Percentiles rank a stretch among this genome's conserved stretches.
These are phyloP conservation scores for Ceratobasidium sp. DNA, from an alignment of 1,284 basidiomycete genomes.

Conservation along the genomic window DNA sequence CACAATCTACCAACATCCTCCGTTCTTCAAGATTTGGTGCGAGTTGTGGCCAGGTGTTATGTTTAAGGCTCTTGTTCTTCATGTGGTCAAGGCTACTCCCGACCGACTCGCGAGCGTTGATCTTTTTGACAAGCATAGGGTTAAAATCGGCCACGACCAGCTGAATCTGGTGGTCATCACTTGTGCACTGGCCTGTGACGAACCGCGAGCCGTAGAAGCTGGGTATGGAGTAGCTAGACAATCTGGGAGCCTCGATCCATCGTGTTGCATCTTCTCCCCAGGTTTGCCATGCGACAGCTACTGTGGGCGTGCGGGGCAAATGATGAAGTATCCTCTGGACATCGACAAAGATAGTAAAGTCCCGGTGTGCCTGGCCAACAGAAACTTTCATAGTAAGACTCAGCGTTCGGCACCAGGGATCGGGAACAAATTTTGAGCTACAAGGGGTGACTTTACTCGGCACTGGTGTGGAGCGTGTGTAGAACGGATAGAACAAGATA, in stretches of 20 bases:
- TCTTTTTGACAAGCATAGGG: background rate
- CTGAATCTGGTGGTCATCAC: background rate
- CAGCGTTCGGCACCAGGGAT: background rate
- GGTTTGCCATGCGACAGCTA: background rate
- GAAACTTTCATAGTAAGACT: background rate
- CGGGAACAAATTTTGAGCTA: background rate
- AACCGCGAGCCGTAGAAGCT: background rate
- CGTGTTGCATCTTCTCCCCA: conserved; percentile 33
- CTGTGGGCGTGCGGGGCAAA: background rate
- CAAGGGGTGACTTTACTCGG: background rate
- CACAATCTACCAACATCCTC: background rate
- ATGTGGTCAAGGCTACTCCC: background rate
- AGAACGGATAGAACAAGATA: background rate
- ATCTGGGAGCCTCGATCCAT: conserved; percentile 3
- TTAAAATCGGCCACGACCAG: conserved; percentile 11
- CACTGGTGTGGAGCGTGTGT: background rate
- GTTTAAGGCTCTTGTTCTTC: background rate
- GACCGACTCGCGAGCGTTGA: too few species aligned
- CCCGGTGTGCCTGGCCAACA: background rate
- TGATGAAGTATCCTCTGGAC: background rate
- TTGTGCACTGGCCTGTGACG: background rate
- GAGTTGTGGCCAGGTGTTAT: background rate
- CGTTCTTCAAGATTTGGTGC: background rate
- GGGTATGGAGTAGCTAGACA: background rate
- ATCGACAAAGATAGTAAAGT: conserved; percentile 9